A percentile compares a stretch with the other conserved stretches of the same genome.
These are phyloP conservation scores for Populus deltoides DNA, from an alignment of 345 rosid species.

Conservation along the genomic window DNA sequence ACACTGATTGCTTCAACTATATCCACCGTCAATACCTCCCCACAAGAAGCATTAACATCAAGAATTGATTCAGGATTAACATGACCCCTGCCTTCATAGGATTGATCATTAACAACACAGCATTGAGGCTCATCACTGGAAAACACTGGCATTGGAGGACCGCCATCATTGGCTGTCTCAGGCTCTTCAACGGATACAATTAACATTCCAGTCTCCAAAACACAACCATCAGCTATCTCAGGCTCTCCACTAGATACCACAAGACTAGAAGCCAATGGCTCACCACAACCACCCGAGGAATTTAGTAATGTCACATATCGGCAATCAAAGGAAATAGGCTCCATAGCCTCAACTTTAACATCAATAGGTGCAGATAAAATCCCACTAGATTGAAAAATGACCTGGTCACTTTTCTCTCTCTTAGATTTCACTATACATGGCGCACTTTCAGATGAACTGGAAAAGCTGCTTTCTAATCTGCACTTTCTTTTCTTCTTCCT, in stretches of 20 bases:
- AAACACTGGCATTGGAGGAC: too few relatives aligned
- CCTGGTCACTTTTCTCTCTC: slow-evolving; percentile 7
- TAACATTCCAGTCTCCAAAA: background rate
- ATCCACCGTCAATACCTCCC: too few relatives aligned
- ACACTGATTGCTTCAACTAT: too few relatives aligned
- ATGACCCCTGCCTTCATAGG: too few relatives aligned
- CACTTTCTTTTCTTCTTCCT: slow-evolving; percentile 34
- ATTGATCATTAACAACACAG: too few relatives aligned
- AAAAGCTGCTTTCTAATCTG: slow-evolving; percentile 15
- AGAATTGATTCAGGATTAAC: too few relatives aligned
- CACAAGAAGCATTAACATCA: too few relatives aligned
- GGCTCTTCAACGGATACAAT: background rate
- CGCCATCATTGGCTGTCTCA: background rate
- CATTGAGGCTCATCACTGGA: too few relatives aligned
- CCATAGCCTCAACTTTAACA: slow-evolving; percentile 43
- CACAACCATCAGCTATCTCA: slow-evolving; percentile 13
- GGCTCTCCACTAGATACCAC: slow-evolving; percentile 18
- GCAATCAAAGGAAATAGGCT: slow-evolving; percentile 31
- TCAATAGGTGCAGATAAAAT: slow-evolving; percentile 20
- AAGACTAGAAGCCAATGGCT: slow-evolving; percentile 20
- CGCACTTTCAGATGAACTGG: slow-evolving; percentile 20
- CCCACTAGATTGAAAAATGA: slow-evolving; percentile 12
- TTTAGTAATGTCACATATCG: slow-evolving; percentile 18
- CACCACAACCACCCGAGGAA: slow-evolving; percentile 17
- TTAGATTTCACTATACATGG: slow-evolving; percentile 16